Conservation (phyloP, 495 filamentous ascomycete genomes). For the Neurospora sp. region DNA sequence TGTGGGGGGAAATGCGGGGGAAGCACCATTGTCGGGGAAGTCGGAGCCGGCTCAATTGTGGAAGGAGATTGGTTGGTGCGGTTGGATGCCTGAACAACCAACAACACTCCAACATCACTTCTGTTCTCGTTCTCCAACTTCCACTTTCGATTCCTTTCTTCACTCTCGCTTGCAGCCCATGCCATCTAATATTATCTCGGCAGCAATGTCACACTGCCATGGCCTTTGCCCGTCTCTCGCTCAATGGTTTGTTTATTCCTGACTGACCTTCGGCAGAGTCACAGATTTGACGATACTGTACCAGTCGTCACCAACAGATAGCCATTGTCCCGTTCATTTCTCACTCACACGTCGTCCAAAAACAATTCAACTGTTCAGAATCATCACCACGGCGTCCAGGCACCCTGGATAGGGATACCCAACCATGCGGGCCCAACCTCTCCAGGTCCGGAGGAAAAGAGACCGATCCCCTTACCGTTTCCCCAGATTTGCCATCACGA, state of each 20-base stretch:
- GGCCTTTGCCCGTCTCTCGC: background rate
- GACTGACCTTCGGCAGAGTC: background rate
- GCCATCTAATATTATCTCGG: background rate
- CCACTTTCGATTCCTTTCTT: background rate
- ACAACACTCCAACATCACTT: background rate
- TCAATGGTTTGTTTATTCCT: background rate
- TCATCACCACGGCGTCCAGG: background rate
- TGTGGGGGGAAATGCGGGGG: background rate
- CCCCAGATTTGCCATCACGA: background rate
- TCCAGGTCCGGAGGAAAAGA: background rate
- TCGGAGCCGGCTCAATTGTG: conserved; percentile 5
- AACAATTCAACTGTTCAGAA: background rate
- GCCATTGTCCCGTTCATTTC: background rate
- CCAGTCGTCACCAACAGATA: background rate
- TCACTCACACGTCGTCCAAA: background rate
- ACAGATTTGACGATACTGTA: background rate
- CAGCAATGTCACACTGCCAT: background rate
- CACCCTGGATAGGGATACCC: background rate
- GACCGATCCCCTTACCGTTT: background rate
- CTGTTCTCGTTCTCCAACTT: background rate
- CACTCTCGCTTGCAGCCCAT: background rate
- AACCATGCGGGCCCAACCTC: background rate
- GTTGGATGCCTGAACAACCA: background rate
- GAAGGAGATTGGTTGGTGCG: background rate
- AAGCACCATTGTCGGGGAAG: background rate